Conservation (phyloP, 2,329 filamentous ascomycete species). For the Ophiostoma novo-ulmi region DNA sequence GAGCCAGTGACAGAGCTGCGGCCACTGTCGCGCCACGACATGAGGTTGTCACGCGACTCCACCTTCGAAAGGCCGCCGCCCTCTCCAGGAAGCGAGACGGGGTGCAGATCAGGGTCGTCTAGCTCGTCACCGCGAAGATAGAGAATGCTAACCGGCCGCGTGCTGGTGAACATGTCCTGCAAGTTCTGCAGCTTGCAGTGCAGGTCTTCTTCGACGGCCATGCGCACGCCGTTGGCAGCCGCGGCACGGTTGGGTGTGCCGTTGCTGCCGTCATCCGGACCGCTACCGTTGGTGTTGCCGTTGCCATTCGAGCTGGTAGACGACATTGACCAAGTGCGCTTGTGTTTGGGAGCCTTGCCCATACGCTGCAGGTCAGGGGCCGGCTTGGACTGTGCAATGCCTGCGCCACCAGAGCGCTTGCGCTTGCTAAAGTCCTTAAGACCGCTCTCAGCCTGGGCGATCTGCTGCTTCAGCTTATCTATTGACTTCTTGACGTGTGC, state of each 20-base stretch:
- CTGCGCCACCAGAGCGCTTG: constrained; percentile 49
- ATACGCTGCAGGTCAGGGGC: constrained; percentile 50
- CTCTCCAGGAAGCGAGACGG: constrained; percentile 68
- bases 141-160: constrained; percentile 69
- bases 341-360: constrained; percentile 84
- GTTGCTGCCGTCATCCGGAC: constrained; percentile 14
- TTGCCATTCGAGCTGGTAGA: constrained; percentile 62
- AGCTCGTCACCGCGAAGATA: constrained; percentile 71
- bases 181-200: constrained; percentile 72
- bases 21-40: constrained; percentile 49
- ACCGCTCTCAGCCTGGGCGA: constrained; percentile 67
- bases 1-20: constrained; percentile 56
- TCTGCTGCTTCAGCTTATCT: constrained; percentile 92
- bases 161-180: constrained; percentile 86
- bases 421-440: constrained; percentile 63
- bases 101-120: constrained; percentile 75
- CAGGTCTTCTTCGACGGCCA: constrained; percentile 66
- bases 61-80: constrained; percentile 57
- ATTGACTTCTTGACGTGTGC: constrained; percentile 95
- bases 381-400: constrained; percentile 27
- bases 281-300: constrained; percentile 25
- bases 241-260: constrained; percentile 4
- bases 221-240: constrained; percentile 34
- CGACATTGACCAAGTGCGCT: constrained; percentile 91
- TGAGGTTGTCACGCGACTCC: constrained; percentile 44